phyloP scores from a whole-genome alignment of 768 basidiomycete genomes.

The Leccinum arenicola region DNA sequence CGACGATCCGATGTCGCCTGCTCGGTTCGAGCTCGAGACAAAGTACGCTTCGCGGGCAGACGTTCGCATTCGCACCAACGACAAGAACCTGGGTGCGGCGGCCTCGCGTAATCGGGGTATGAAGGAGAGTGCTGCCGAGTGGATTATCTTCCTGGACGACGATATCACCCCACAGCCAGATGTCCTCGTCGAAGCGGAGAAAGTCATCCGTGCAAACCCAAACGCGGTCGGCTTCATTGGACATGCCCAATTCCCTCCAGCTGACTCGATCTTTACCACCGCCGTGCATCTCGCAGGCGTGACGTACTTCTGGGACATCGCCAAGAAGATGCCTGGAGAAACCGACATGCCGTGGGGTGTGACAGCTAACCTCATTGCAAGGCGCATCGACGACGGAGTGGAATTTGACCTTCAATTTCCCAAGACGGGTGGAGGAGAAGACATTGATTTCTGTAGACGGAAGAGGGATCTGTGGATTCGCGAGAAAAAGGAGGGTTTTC shows the following conservation, averaged over 20 bases:
- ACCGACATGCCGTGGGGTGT: constrained; percentile 60
- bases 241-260: constrained; percentile 46
- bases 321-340: constrained; percentile 39
- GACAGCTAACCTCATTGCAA: constrained; percentile 55
- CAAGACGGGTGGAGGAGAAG: constrained; percentile 64
- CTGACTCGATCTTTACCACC: constrained; percentile 47
- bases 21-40: constrained; percentile 36
- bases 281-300: constrained; percentile 56
- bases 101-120: constrained; percentile 55
- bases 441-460: constrained; percentile 55
- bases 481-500: constrained; percentile 40
- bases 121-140: constrained; percentile 53
- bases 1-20: constrained; percentile 48
- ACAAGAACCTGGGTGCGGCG: constrained; percentile 47
- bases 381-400: constrained; percentile 45
- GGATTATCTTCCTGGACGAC: constrained; percentile 61
- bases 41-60: constrained; percentile 44
- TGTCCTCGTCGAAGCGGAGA: constrained; percentile 46
- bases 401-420: constrained; percentile 48
- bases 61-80: constrained; percentile 52
- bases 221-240: constrained; percentile 54
- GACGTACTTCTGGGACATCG: constrained; percentile 63
- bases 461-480: constrained; percentile 40
- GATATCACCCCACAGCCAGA: constrained; percentile 44
- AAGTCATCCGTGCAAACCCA: constrained; percentile 43